Evolutionary conservation across 2,329 filamentous ascomycete genomes (phyloP), one percentile per base, ranked within the genome.

Genomic region (Stagonosporopsis rhizophila): DNA sequence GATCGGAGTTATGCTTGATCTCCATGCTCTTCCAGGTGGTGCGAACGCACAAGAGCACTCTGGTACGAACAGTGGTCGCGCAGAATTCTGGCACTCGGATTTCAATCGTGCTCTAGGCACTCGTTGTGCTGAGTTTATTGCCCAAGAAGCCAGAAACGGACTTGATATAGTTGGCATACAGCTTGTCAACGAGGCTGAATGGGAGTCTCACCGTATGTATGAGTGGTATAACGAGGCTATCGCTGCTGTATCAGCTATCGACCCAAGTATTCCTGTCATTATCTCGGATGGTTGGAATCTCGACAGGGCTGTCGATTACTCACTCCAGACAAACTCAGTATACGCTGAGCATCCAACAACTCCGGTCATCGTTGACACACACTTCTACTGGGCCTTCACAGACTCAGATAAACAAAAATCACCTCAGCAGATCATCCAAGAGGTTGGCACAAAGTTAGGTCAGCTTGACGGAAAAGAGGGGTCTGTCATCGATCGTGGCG

Each of bases 241-340:
- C 35, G 66, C 68, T 11, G 78, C 79, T 17, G 73, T 85, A 22
- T 77, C 75, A 3, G 67, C 67, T 6, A 77, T 86, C 41, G 82
- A 87, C 65, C 44, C 74, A 2, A 77, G 68, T 2, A 74, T 87
- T 42, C 84, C 84, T 0, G 71, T 87, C 17, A 83, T 86, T 61
- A 80, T 87, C 58, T 84, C 81, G 6, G 85, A 87, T 64, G 84
- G 76, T 1, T 87, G 84, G 83, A 78, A 86, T 64, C 69, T 86
- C 14, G 59, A 64, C 0, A 71, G 74, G 22, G 79, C 79, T 2
- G 59, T 83, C 22, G 67, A 75, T 8, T 87, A 83, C 75, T 72
- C 69, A 3, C 71, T 76, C 20, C 66, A 65, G 8, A 80, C 79
- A 60, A 81, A 80, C 56, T 63, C 71, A 8, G 66, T 67, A 20